Percentiles rank a stretch among this genome's conserved stretches.
Conservation (phyloP, 331 rosid genomes). For the Prunus yedoensis region DNA sequence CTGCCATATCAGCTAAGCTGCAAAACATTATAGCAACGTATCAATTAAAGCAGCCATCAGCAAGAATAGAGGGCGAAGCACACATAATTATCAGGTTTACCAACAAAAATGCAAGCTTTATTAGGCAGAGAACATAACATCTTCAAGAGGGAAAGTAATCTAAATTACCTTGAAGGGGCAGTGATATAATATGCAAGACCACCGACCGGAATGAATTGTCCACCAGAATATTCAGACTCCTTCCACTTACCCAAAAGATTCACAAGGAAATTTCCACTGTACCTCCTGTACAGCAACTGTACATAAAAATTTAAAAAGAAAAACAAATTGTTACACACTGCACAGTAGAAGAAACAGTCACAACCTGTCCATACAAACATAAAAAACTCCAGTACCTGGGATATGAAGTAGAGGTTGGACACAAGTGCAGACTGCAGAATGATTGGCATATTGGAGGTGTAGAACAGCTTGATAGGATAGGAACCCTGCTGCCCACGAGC, state of each 20-base stretch:
- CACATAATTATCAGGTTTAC: background rate
- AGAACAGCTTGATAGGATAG: conserved; percentile 91
- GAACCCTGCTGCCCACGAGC: conserved; percentile 99
- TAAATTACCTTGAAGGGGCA: conserved; percentile 78
- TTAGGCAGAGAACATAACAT: background rate
- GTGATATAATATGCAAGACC: conserved; percentile 97
- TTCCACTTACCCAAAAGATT: conserved; percentile 95
- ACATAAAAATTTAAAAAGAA: conserved; percentile 6
- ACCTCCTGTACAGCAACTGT: conserved; percentile 86
- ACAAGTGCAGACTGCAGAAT: conserved; percentile 98
- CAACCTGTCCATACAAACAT: conserved; percentile 6
- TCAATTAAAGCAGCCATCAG: background rate
- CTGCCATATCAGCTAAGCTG: conserved; percentile 99
- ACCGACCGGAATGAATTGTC: conserved; percentile 88
- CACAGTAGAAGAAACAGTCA: conserved; percentile 22
- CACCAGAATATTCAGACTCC: conserved; percentile 90
- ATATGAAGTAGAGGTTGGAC: conserved; percentile 84
- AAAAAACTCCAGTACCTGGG: conserved; percentile 63
- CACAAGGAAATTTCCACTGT: conserved; percentile 86
- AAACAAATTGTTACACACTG: background rate
- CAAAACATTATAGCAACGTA: conserved; percentile 17
- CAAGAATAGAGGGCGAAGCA: background rate
- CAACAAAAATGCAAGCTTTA: background rate
- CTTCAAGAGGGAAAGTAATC: background rate
- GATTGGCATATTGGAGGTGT: conserved; percentile 99